Conservation (phyloP, 371 early-diverging fungal genomes). For the Apophysomyces trapeziformis region DNA sequence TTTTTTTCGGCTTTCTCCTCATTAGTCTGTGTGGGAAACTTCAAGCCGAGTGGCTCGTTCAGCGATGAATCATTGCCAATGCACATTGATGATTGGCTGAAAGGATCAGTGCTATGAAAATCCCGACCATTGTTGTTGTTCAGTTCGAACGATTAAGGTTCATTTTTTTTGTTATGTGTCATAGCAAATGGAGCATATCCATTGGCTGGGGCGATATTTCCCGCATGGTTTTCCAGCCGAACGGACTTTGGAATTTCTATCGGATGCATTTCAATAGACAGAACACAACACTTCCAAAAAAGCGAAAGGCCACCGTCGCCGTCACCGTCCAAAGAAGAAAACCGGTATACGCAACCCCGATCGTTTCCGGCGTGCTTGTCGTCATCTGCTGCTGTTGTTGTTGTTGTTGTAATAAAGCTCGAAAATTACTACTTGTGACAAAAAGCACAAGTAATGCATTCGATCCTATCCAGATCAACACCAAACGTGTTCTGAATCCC, state of each 20-base stretch:
- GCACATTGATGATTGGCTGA: not conserved
- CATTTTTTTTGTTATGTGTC: not conserved
- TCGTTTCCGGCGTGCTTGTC: conserved; percentile 18
- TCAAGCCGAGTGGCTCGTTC: not conserved
- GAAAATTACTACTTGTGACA: conserved; percentile 58
- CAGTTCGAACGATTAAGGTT: not conserved
- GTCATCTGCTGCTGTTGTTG: not conserved
- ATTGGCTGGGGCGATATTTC: not conserved
- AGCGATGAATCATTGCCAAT: conserved; percentile 2
- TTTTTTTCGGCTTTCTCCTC: too few species aligned
- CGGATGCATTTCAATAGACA: conserved; percentile 6
- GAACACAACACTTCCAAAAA: conserved; percentile 75
- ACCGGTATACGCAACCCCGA: conserved; percentile 63
- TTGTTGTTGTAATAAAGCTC: conserved; percentile 34
- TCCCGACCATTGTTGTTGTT: not conserved
- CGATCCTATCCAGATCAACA: conserved; percentile 85
- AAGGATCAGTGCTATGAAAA: not conserved
- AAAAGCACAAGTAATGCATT: conserved; percentile 82
- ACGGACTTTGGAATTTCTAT: not conserved
- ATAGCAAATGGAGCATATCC: conserved; percentile 1
- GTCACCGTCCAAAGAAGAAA: conserved; percentile 89
- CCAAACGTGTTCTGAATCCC: conserved; percentile 80
- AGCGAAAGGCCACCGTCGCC: conserved; percentile 74
- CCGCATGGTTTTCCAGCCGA: conserved; percentile 1
- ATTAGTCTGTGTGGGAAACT: not conserved